phyloP scores from a whole-genome alignment of 495 filamentous ascomycete genomes.

The Daldinia vernicosa region DNA sequence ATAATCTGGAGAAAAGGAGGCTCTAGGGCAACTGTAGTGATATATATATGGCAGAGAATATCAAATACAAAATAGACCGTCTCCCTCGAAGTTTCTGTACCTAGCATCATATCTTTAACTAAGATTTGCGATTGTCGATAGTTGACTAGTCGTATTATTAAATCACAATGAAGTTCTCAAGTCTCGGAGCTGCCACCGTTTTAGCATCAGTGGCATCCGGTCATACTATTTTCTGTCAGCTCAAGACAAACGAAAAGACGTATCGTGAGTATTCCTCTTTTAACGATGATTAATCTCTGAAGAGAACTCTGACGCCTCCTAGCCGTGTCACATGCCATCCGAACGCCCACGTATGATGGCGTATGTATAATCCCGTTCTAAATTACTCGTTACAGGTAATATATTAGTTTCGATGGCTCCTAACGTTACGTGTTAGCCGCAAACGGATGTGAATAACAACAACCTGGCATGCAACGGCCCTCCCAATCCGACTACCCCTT shows the following conservation, averaged over 20 bases:
- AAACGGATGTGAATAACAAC: conserved; percentile 60
- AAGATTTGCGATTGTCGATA: background rate
- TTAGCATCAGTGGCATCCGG: conserved; percentile 45
- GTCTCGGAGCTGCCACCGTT: conserved; percentile 17
- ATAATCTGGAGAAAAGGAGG: conserved; percentile 16
- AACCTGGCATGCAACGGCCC: conserved; percentile 66
- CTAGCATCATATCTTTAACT: background rate
- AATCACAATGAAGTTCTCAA: conserved; percentile 33
- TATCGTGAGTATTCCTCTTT: conserved; percentile 24
- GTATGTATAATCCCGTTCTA: conserved; percentile 31
- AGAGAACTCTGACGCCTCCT: conserved; percentile 2
- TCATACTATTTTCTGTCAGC: conserved; percentile 58
- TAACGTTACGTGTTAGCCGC: conserved; percentile 48
- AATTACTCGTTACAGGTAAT: no score
- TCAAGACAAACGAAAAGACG: conserved; percentile 41
- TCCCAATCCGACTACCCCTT: conserved; percentile 60
- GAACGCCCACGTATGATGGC: conserved; percentile 54
- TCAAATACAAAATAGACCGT: background rate
- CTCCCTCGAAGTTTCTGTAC: background rate
- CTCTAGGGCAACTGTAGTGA: background rate
- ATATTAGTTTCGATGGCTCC: no score
- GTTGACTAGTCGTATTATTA: background rate
- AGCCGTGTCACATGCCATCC: conserved; percentile 48
- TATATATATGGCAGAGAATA: conserved; percentile 20
- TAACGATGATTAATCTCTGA: background rate